Evolutionary conservation across 495 filamentous ascomycete genomes (phyloP), one percentile per base, ranked within the genome.

Genomic region (Amniculicola lignicola): DNA sequence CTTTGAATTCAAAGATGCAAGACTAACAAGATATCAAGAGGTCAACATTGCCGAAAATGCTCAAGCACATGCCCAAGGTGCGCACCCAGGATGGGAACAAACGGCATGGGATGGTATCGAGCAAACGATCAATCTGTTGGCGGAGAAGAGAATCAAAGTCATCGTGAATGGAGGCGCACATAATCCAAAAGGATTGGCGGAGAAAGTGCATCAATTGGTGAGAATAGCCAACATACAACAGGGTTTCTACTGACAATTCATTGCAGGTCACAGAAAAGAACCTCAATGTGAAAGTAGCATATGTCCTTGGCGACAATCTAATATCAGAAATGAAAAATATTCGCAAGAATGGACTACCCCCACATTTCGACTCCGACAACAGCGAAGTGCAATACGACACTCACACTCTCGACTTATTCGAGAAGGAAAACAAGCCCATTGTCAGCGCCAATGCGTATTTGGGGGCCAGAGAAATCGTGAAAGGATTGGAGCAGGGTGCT

Each of bases 1-100:
- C 24, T 27, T n/a, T 33, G 29, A 7, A n/a, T 33, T 7, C 29
- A 33, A n/a, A 47, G 51, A 18, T 58, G 45, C 23, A 51, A 41
- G 10, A n/a, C 29, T 27, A 36, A 22, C 11, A 23, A 11, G 19
- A 18, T 22, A 23, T 12, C 19, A n/a, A 74, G 74, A 77, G 56
- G 67, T 76, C 25, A 77, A 77, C 36, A 55, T 77, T 25, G 73
- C 74, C 40, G 74, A 75, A 40, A 75, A 77, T 58, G 75, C 69
- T 0, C 57, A 73, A 51, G 67, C 72, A 6, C 68, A 65, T 58
- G 56, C 62, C 29, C 54, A 57, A 40, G 71, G 72, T 16, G 60
- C 72, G 33, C 67, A 76, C 57, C 61, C 67, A 2, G 72, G 75
- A 3, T 73, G 70, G 54, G 70, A 76, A 41, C 62, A 65, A 22